Evolutionary conservation across 352 stramenopile species (phyloP).

Genomic region (Globisporangium rhizosaccharum): DNA sequence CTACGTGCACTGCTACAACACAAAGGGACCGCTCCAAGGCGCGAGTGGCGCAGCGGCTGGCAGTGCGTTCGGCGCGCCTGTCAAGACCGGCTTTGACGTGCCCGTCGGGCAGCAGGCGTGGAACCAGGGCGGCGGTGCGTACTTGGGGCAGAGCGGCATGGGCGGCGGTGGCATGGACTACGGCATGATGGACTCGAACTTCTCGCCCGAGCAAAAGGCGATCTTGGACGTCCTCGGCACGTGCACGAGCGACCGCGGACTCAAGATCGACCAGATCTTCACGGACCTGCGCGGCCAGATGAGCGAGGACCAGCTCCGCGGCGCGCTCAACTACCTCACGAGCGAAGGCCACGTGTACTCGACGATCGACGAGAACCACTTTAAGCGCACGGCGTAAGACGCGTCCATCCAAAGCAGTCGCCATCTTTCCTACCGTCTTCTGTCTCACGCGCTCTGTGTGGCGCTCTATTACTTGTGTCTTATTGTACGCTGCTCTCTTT

Average conservation of each 20-base stretch:
- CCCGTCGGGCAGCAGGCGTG: constrained; percentile 21
- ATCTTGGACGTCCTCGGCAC: constrained; percentile 74
- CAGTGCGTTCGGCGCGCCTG: constrained; percentile 27
- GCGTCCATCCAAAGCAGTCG: not conserved
- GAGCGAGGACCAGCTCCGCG: constrained; percentile 57
- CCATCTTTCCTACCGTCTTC: not conserved
- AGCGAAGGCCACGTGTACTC: constrained; percentile 89
- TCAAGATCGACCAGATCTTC: constrained; percentile 84
- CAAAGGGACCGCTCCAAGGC: constrained; percentile 43
- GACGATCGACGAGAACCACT: constrained; percentile 90
- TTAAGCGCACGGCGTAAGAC: constrained; percentile 76
- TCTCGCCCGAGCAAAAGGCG: constrained; percentile 70
- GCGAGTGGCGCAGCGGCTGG: constrained; percentile 17
- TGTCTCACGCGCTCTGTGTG: not conserved
- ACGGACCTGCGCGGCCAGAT: constrained; percentile 51
- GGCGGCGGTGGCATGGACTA: constrained; percentile 45
- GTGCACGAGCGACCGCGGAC: constrained; percentile 62
- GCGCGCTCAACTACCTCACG: constrained; percentile 75
- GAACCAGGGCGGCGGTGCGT: constrained; percentile 18
- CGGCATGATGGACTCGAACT: constrained; percentile 66
- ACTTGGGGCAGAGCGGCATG: constrained; percentile 21
- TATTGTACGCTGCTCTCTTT: constrained; percentile 6
- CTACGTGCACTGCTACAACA: constrained; percentile 88
- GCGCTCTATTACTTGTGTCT: constrained; percentile 13
- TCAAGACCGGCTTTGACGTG: constrained; percentile 27